Evolutionary conservation across 2,329 filamentous ascomycete genomes (phyloP), one percentile per base, ranked within the genome.

Genomic region (Thelonectria rubi): DNA sequence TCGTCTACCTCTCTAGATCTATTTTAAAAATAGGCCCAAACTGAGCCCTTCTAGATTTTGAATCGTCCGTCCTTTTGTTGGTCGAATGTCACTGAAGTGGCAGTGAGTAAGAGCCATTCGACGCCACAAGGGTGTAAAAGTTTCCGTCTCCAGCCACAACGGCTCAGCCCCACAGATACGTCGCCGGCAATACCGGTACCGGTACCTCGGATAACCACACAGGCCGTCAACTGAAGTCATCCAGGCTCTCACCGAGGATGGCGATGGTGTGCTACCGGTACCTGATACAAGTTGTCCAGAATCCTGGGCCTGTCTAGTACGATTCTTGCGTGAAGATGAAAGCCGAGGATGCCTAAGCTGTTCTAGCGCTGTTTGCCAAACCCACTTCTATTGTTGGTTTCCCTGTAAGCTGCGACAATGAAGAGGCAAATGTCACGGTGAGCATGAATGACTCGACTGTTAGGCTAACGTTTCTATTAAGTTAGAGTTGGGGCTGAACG

Each of bases 341-440:
- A 49, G 46, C 46, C 46, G 46, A 49, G 46, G 46, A 49, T 49
- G 21, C 43, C 43, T 17, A 30, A 26, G 14, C 11, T 30, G 43
- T 26, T 7, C 24, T 49, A 49, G 46, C 26, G 46, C 15, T 7
- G 11, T 34, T 34, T 14, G 32, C 14, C 32, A 34, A 5, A 34
- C 32, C 32, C 32, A 34, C 32, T 8, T 34, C 5, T 3, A 11
- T 12, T 3, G 4, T 34, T 3, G 9, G n/a, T n/a, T 30, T 10
- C 26, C 26, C 10, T 30, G 26, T 30, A 34, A 34, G 32, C 24
- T 24, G 24, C 24, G 7, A 24, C 24, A 7, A n/a, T n/a, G n/a
- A n/a, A 24, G 24, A 24, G 24, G 4, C 7, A 7, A 24, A 24
- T 4, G 24, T 24, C 24, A 24, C 24, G 4, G 24, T 24, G 24